Percentiles rank a stretch among this genome's conserved stretches.
Conservation (phyloP, 495 filamentous ascomycete genomes). For the Melanomma pulvis-pyrius region DNA sequence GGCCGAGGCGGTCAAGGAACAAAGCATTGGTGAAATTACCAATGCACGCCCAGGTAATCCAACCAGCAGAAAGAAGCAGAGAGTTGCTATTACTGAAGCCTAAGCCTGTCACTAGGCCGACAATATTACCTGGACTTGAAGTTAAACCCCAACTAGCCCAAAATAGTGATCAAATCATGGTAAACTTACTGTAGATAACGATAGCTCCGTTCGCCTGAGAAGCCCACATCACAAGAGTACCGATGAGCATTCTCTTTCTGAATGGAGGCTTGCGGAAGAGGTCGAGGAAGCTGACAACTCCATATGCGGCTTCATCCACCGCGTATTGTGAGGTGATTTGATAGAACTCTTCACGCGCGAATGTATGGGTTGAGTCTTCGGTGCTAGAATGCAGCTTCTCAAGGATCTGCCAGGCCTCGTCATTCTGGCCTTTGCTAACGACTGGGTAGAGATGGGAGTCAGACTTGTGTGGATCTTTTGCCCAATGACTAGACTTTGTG, state of each 20-base stretch:
- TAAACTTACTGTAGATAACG: constrained; percentile 38
- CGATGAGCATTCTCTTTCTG: constrained; percentile 13
- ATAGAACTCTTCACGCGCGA: constrained; percentile 38
- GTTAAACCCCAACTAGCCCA: too few species aligned
- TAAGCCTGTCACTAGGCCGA: too few species aligned
- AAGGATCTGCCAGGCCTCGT: constrained; percentile 54
- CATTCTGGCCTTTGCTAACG: constrained; percentile 52
- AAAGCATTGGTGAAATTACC: constrained; percentile 7
- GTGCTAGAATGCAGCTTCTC: constrained; percentile 42
- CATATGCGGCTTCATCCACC: constrained; percentile 28
- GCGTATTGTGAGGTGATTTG: constrained; percentile 35
- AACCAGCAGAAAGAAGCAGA: constrained; percentile 34
- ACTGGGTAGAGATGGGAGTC: too few species aligned
- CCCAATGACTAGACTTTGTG: too few species aligned
- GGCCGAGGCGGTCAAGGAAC: constrained; percentile 17
- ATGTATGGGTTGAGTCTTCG: constrained; percentile 19
- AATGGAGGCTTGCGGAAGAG: constrained; percentile 34
- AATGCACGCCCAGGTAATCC: not conserved
- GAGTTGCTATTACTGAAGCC: constrained; percentile 27
- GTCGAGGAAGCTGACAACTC: constrained; percentile 26
- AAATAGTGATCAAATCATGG: constrained; percentile 26
- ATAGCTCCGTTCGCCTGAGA: too few species aligned
- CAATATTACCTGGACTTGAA: too few species aligned
- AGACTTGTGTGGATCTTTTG: too few species aligned
- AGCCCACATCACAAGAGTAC: too few species aligned